A percentile compares a stretch with the other conserved stretches of the same genome.
phyloP scores from a whole-genome alignment of 2,329 filamentous ascomycete genomes.

The Plectosphaerella sp. region DNA sequence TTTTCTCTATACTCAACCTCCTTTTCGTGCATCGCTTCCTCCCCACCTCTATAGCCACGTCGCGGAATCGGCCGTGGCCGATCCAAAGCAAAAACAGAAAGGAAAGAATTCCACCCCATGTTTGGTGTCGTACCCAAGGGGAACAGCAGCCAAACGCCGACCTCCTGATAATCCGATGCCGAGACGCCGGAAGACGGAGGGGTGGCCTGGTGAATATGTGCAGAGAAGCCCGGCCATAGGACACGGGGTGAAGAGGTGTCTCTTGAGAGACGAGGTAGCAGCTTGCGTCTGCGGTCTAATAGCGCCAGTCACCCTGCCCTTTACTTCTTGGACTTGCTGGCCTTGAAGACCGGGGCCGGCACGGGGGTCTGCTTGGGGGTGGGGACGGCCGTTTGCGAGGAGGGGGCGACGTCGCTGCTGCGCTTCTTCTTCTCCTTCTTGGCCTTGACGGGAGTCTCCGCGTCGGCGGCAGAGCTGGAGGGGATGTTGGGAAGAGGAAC shows the following conservation, averaged over 20 bases:
- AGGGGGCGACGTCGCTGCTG: neutral
- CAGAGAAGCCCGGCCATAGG: no score
- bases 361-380: constrained; percentile 21
- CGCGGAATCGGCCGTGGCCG: neutral
- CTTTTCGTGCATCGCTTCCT: neutral
- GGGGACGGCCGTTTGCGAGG: constrained; percentile 10
- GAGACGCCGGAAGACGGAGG: no score
- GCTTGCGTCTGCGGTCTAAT: no score
- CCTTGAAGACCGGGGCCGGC: neutral
- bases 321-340: neutral
- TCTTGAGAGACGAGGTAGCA: no score
- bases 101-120: neutral
- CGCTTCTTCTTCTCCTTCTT: constrained; percentile 17
- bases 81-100: neutral
- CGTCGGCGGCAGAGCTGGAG: constrained; percentile 2
- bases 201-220: no score
- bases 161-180: no score
- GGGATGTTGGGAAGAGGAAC: constrained; percentile 5
- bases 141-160: no score
- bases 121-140: no score
- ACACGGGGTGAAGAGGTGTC: no score
- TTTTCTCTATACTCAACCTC: neutral
- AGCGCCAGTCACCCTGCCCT: neutral
- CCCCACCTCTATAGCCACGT: neutral
- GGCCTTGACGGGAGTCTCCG: neutral